Evolutionary conservation across 2,329 filamentous ascomycete genomes (phyloP), one percentile per base, ranked within the genome.

Genomic region (Cryphonectria radicalis): DNA sequence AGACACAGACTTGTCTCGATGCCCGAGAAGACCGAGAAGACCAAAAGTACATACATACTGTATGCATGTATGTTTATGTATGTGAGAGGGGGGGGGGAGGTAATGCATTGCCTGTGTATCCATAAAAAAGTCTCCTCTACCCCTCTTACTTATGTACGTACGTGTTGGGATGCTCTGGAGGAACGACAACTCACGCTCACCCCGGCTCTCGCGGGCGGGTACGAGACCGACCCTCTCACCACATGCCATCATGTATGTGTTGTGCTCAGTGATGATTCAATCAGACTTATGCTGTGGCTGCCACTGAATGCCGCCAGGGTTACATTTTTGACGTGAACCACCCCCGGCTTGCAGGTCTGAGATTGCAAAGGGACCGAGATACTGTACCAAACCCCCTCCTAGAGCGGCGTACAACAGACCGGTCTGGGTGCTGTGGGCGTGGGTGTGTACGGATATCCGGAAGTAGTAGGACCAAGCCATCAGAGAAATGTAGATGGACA

Each of bases 331-430:
- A 62, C 59, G 35, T 62, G 59, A 40, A 62, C 59, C 59, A n/a
- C 28, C 57, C 57, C n/a, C 17, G 28, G 25, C 57, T 37, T 62
- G 57, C 57, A 62, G 57, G 57, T 32, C 53, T 57, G 53, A 37
- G 28, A 22, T 62, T 37, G 17, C 57, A 62, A 62, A 62, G 59
- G 59, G 59, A 62, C 59, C 59, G 59, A 62, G 35, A 62, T 62
- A 62, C 59, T 62, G 59, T 62, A 62, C 59, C 35, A 14, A n/a
- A 40, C 37, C 3, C 7, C 55, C 28, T 5, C 14, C 14, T 35
- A 40, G 55, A 11, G 14, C 11, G 59, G 22, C 59, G 59, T 40
- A 22, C 59, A 40, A 7, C 35, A 32, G 13, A 7, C 53, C 55
- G 25, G 55, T 59, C 55, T 59, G 25, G 53, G 46, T 50, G 46